Conservation (phyloP, 139 green algal species). For the Micromonas commoda region DNA sequence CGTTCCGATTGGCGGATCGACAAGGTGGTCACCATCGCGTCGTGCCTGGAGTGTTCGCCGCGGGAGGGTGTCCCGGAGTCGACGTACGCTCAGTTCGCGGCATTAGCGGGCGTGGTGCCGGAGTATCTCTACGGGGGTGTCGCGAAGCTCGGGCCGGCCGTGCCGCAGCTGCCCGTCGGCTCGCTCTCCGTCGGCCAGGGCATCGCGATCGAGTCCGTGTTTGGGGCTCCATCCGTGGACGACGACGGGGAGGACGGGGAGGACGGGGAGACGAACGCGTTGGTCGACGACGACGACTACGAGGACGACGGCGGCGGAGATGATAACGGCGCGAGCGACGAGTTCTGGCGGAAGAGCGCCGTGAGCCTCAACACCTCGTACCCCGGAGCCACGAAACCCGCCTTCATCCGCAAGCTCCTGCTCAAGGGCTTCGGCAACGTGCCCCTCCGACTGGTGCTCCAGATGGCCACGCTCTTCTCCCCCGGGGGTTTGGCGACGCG, state of each 20-base stretch:
- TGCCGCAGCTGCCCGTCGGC: neutral
- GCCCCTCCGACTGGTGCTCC: constrained; percentile 3
- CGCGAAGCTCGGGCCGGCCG: neutral
- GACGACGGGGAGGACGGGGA: neutral
- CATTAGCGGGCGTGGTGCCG: neutral
- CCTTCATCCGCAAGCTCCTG: constrained; percentile 2
- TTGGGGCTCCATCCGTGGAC: neutral
- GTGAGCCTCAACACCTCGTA: neutral
- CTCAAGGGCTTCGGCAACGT: constrained; percentile 19
- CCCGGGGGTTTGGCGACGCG: neutral
- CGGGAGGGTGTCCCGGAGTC: neutral
- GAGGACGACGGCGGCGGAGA: neutral
- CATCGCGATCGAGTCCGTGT: neutral
- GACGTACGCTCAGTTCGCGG: constrained; percentile 9
- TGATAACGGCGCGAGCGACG: too few relatives aligned
- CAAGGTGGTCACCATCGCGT: constrained; percentile 17
- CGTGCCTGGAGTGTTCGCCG: constrained; percentile 18
- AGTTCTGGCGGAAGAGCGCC: neutral
- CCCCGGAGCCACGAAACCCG: neutral
- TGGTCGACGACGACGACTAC: neutral
- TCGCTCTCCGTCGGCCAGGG: neutral
- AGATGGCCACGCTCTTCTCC: constrained; percentile 25
- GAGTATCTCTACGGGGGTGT: neutral
- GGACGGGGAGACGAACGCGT: neutral
- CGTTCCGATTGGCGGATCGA: neutral